Percentiles rank a stretch among this genome's conserved stretches.
Conservation (phyloP, 2,329 filamentous ascomycete genomes). For the Colletotrichum sp. region DNA sequence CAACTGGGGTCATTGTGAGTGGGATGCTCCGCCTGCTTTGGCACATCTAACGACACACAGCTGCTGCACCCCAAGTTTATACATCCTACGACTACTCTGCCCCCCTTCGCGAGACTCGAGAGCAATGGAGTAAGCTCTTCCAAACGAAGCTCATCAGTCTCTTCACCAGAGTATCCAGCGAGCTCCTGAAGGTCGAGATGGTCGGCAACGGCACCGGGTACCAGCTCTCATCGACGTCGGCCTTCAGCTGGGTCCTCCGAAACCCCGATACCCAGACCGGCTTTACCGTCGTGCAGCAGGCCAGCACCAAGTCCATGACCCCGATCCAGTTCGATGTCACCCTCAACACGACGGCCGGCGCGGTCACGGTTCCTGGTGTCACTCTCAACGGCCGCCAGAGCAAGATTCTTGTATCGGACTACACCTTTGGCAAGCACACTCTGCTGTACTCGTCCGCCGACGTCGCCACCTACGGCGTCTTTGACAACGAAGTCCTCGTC, state of each 20-base stretch:
- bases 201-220: conserved; percentile 57
- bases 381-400: conserved; percentile 68
- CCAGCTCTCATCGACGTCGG: conserved; percentile 32
- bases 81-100: conserved; percentile 62
- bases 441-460: conserved; percentile 76
- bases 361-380: conserved; percentile 49
- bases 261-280: conserved; percentile 54
- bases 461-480: conserved; percentile 68
- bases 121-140: conserved; percentile 56
- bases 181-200: conserved; percentile 57
- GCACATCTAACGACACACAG: neutral
- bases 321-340: conserved; percentile 51
- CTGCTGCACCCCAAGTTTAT: conserved; percentile 53
- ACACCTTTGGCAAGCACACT: conserved; percentile 61
- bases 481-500: conserved; percentile 63
- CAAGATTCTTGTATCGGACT: conserved; percentile 72
- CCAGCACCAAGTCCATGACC: conserved; percentile 45
- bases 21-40: too few species aligned
- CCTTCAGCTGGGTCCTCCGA: conserved; percentile 57
- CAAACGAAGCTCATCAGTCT: conserved; percentile 60
- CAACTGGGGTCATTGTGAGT: conserved; percentile 74
- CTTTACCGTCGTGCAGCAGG: conserved; percentile 56
- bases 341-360: conserved; percentile 51
- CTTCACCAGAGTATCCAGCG: conserved; percentile 57
- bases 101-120: conserved; percentile 57